phyloP scores from a whole-genome alignment of 2,329 filamentous ascomycete genomes.

The Penicillium brasilianum region DNA sequence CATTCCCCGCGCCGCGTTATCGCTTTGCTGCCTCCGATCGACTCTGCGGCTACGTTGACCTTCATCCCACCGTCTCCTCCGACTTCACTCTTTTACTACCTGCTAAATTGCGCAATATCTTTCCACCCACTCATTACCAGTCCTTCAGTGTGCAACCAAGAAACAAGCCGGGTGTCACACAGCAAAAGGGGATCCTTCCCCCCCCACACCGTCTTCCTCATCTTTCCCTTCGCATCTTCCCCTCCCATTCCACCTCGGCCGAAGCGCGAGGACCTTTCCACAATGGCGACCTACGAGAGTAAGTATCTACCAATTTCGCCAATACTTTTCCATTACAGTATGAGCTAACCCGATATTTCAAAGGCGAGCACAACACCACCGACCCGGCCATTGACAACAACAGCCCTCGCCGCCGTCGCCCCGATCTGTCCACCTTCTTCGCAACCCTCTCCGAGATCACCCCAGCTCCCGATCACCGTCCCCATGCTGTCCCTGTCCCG shows the following conservation, averaged over 20 bases:
- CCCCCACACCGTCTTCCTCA: conserved; percentile 10
- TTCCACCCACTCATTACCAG: neutral
- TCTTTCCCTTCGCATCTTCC: conserved; percentile 4
- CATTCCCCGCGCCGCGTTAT: conserved; percentile 30
- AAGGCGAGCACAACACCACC: conserved; percentile 51
- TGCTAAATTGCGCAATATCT: neutral
- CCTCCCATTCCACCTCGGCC: conserved; percentile 14
- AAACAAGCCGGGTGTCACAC: conserved; percentile 21
- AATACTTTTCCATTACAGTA: neutral
- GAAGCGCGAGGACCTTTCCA: conserved; percentile 21
- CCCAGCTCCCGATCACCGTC: conserved; percentile 56
- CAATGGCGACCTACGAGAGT: conserved; percentile 52
- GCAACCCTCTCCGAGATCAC: conserved; percentile 64
- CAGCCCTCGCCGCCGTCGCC: conserved; percentile 55
- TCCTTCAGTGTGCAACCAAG: conserved; percentile 10
- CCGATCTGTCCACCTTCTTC: conserved; percentile 70
- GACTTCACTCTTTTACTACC: conserved; percentile 5
- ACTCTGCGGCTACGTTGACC: neutral
- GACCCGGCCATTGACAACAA: conserved; percentile 33
- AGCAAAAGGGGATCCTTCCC: conserved; percentile 15
- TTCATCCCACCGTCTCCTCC: neutral
- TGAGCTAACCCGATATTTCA: conserved; percentile 12
- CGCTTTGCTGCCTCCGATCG: conserved; percentile 27
- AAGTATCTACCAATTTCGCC: conserved; percentile 5
- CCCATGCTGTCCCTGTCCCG: conserved; percentile 64